Evolutionary conservation across 352 stramenopile species (phyloP).

Genomic region (Phytophthora brassicae): DNA sequence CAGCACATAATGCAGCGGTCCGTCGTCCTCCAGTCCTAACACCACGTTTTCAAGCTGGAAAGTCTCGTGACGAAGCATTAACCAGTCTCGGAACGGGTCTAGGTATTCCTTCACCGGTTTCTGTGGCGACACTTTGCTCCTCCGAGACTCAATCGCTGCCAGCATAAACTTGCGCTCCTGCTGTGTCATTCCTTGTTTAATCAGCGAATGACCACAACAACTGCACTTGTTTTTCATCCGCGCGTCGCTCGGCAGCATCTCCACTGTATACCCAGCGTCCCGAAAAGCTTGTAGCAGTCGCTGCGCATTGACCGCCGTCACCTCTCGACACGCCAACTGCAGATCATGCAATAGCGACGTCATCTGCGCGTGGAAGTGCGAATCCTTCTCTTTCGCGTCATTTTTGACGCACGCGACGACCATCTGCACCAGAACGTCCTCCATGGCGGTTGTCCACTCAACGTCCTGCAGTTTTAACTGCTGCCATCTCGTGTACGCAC

Average conservation of each 20-base stretch:
- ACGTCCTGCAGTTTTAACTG: constrained; percentile 55
- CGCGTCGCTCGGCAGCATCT: constrained; percentile 43
- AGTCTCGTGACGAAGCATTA: constrained; percentile 42
- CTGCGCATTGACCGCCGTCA: constrained; percentile 49
- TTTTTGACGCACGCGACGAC: constrained; percentile 51
- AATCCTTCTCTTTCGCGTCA: constrained; percentile 13
- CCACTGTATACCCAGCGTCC: constrained; percentile 33
- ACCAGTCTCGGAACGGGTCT: constrained; percentile 66
- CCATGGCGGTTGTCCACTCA: constrained; percentile 75
- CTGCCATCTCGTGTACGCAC: constrained; percentile 55
- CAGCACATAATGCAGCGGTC: constrained; percentile 84
- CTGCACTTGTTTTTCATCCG: constrained; percentile 42
- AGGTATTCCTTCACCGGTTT: constrained; percentile 60
- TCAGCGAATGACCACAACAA: constrained; percentile 40
- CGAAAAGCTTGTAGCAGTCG: constrained; percentile 47
- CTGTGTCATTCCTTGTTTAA: constrained; percentile 46
- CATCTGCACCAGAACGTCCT: constrained; percentile 71
- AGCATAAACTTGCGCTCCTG: constrained; percentile 51
- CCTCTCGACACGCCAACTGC: constrained; percentile 52
- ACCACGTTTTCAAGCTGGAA: constrained; percentile 32
- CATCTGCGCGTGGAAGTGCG: constrained; percentile 58
- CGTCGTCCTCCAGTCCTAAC: constrained; percentile 13
- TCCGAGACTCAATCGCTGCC: constrained; percentile 54
- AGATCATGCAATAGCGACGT: constrained; percentile 58
- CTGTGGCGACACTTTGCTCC: constrained; percentile 41